Conservation (phyloP, 164 flowering plant genomes). For the Stephania cephalantha region DNA sequence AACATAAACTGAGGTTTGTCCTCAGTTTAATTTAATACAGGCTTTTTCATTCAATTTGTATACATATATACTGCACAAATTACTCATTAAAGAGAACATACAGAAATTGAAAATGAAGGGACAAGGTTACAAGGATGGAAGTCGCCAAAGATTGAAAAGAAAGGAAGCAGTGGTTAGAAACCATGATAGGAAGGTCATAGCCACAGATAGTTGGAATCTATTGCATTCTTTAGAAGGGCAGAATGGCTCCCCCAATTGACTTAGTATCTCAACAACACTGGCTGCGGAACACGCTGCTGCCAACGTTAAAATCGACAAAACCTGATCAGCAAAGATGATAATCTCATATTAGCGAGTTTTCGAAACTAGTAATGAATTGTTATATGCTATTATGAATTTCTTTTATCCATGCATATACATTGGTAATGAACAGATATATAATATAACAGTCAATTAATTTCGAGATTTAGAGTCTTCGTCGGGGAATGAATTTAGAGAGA, state of each 20-base stretch:
- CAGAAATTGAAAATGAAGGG: not conserved
- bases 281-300: conserved; percentile 69
- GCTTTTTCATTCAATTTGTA: not conserved
- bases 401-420: not conserved
- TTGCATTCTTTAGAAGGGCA: conserved; percentile 48
- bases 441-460: too few species aligned
- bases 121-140: conserved; percentile 39
- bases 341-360: not conserved
- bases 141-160: conserved; percentile 66
- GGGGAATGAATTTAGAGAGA: not conserved
- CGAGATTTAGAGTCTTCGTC: too few species aligned
- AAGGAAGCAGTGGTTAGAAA: conserved; percentile 46
- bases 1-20: too few species aligned
- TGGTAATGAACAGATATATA: not conserved
- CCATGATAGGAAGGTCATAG: conserved; percentile 78
- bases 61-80: not conserved
- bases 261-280: conserved; percentile 48
- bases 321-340: conserved; percentile 22
- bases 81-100: too few species aligned
- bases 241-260: conserved; percentile 21
- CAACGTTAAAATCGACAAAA: conserved; percentile 51
- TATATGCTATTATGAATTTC: not conserved
- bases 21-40: not conserved
- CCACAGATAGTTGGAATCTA: conserved; percentile 64
- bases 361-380: not conserved